phyloP scores from a whole-genome alignment of 768 basidiomycete genomes.

The Psilocybe cyanescens region DNA sequence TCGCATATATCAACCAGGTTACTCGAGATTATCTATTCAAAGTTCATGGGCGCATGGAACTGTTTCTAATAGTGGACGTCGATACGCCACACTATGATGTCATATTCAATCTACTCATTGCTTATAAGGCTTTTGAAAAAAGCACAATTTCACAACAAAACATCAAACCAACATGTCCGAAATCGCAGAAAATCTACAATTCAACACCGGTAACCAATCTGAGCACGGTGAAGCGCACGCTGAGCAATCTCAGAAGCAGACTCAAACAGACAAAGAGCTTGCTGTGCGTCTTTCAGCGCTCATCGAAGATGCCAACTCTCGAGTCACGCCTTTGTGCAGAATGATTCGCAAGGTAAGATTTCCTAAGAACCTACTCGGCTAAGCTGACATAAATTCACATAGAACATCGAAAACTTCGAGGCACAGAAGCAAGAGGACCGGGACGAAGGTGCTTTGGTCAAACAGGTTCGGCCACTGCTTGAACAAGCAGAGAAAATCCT shows the following conservation, averaged over 20 bases:
- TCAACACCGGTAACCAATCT: neutral
- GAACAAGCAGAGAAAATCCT: slow-evolving; percentile 40
- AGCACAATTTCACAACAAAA: neutral
- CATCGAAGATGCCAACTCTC: neutral
- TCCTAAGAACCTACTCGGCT: neutral
- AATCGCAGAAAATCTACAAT: neutral
- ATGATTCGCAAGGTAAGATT: neutral
- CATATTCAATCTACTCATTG: neutral
- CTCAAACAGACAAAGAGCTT: neutral
- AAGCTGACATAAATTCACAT: neutral
- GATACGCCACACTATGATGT: neutral
- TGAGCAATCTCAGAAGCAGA: neutral
- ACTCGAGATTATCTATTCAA: too few species aligned
- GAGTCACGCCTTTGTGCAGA: neutral
- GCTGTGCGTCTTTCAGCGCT: neutral
- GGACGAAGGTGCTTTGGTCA: slow-evolving; percentile 36
- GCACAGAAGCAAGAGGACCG: slow-evolving; percentile 38
- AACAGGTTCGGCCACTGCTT: slow-evolving; percentile 38
- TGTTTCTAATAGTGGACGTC: neutral
- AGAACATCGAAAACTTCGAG: slow-evolving; percentile 40
- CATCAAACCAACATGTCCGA: neutral
- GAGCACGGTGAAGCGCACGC: neutral
- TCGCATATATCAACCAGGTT: too few species aligned
- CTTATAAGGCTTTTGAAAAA: neutral
- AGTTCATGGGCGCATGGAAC: too few species aligned